Conservation (phyloP, 352 stramenopile species). For the Globisporangium barbulae region DNA sequence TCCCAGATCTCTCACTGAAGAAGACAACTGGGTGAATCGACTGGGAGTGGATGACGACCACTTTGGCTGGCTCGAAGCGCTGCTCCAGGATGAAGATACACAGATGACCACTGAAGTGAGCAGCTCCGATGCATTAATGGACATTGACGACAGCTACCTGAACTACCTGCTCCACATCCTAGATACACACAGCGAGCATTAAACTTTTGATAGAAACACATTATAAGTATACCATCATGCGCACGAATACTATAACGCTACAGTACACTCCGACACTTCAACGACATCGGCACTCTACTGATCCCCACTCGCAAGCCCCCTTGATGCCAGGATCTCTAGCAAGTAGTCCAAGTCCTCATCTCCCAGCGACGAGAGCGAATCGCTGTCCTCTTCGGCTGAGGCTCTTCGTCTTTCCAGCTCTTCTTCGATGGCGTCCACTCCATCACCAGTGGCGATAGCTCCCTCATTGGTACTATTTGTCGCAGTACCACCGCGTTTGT, state of each 20-base stretch:
- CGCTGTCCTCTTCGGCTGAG: background rate
- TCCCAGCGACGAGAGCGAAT: background rate
- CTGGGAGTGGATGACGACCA: conserved; percentile 1
- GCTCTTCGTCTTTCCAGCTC: background rate
- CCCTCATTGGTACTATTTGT: background rate
- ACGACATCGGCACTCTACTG: background rate
- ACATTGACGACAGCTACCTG: conserved; percentile 11
- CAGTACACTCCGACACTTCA: background rate
- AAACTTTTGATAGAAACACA: no score
- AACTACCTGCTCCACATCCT: conserved; percentile 11
- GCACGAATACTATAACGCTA: no score
- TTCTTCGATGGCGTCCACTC: background rate
- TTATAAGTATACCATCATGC: no score
- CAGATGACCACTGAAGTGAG: background rate
- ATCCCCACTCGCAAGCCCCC: background rate
- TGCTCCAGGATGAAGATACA: background rate
- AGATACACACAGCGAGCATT: background rate
- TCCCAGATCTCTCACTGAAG: background rate
- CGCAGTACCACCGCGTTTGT: background rate
- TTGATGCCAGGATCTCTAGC: background rate
- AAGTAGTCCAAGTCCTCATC: background rate
- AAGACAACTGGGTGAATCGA: background rate
- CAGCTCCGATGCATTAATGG: background rate
- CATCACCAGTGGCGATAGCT: background rate
- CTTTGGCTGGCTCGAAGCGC: background rate